Base-by-base conservation (phyloP, 139 green algal species). In the Nannochloris sp. region DNA sequence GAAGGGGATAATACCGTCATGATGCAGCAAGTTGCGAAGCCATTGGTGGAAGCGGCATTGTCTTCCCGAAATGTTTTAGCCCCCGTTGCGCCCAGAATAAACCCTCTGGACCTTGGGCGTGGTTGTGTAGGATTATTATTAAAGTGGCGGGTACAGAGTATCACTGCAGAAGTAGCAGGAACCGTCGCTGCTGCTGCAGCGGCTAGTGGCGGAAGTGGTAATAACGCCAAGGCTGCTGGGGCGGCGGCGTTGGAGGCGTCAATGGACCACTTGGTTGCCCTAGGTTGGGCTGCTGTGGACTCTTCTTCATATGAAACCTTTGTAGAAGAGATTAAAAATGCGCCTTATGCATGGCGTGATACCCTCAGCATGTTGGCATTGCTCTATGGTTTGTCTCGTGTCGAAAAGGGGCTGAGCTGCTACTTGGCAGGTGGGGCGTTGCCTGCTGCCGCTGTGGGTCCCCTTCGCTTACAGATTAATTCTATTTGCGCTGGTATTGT, bases 1-100 rank as follows among this genome's bases (percentile, higher is more conserved):
- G 90, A 96, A 76, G 89, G 90, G 37, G 89, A 93, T 77, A 96
- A 96, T 82, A 93, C 88, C 0, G 89, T 96, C 35, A 77, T 96
- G 64, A 96, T 96, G 90, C 85, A 91, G 36, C 45, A 73, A 48
- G 76, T 85, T 13, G 57, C 70, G 25, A 56, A 70, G 45, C 46
- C 60, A 14, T 61, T 85, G 36, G 27, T 85, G 56, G 79, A 82
- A 5, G 29, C 44, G 0, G 72, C 61, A 6, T 36, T 60, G 33
- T 80, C 72, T 64, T 25, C 31, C 2, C 54, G 60, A 19, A 8
- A 8, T 38, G 15, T 19, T 3, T 32, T 12, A 6, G 32, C 56
- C 37, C 19, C 25, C 33, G 31, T 60, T 5, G 37, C 56, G 4
- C 69, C 61, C 9, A 4, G 32, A 8, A 39, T 63, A 14, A 46